These are phyloP conservation scores for Ceratobasidium papillatum DNA, from an alignment of 1,284 basidiomycete genomes.

Conservation along the genomic window DNA sequence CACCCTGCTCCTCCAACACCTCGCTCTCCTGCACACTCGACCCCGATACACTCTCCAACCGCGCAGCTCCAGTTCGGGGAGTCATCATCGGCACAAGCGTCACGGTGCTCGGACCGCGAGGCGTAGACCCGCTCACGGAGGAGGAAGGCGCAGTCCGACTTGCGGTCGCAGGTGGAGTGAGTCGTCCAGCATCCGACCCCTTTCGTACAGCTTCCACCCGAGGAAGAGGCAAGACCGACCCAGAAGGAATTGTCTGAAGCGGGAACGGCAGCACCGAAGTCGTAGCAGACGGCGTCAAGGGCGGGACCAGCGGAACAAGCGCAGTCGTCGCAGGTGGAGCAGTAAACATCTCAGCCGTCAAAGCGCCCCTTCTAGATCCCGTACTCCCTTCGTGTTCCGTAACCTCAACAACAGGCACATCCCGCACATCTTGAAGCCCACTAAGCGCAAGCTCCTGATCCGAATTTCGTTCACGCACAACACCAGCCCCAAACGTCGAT, in stretches of 20 bases:
- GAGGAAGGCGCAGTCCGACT: neutral
- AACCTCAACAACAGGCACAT: conserved; percentile 1
- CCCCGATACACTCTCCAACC: conserved; percentile 12
- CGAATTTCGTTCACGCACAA: conserved; percentile 31
- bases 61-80: conserved; percentile 10
- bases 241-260: neutral
- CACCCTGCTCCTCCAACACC: conserved; percentile 44
- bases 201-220: conserved; percentile 24
- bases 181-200: neutral
- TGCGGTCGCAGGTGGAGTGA: neutral
- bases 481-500: conserved; percentile 23
- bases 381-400: neutral
- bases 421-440: neutral
- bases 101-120: conserved; percentile 28
- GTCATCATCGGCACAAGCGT: conserved; percentile 28
- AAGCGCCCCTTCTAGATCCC: conserved; percentile 33
- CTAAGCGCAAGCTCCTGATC: conserved; percentile 38
- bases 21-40: conserved; percentile 6
- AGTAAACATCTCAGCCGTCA: conserved; percentile 34
- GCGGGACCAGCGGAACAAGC: conserved; percentile 13
- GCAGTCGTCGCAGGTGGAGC: conserved; percentile 7
- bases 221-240: conserved; percentile 10
- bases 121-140: conserved; percentile 21
- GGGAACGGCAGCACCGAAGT: conserved; percentile 35
- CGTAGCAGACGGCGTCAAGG: conserved; percentile 24